Base-by-base conservation (phyloP, 2,329 filamentous ascomycete genomes). In the Dactylellina sp. region DNA sequence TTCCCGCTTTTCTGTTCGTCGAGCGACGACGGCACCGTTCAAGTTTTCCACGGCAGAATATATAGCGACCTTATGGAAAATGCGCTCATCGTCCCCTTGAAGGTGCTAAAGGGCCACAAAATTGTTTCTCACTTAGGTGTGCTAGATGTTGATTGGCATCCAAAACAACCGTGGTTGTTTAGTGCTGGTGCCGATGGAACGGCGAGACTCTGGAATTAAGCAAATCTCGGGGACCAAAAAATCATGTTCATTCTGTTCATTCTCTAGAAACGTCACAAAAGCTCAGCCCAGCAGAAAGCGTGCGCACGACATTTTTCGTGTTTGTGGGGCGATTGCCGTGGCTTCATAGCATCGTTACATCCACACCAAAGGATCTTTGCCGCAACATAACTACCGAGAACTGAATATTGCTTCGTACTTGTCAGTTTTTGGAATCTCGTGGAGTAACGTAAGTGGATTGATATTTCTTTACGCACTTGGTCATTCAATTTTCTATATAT, bases 31-130 rank as follows among this genome's bases (percentile, higher is more conserved):
- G 95, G 95, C 25, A 92, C 90, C 18, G 83, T 98, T 77, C 95
- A 99, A 81, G 91, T 99, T 61, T 98, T 98, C 87, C 94, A 98
- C 81, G 94, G 93, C 65, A 96, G 94, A 82, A 94, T 98, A 25
- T 93, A 96, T 28, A 92, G 89, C 75, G 95, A 99, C 81, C 85
- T 97, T 80, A 92, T 99, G 87, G 93, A 96, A 84, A 97, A 97
- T 79, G 93, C 95, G 5, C 96, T 90, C 12, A 97, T 99, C 79
- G 95, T 98, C 57, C 95, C 95, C 7, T 86, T 99, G 76, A 99
- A 98, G 85, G 92, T 96, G 79, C 85, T 99, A 53, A 90, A 88
- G 79, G 95, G 95, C 0, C 95, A 99, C 83, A 91, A 90, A 82
- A 89, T 98, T 1, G 90, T 91, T 79, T 90, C 88, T 79, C 90